These are phyloP conservation scores for Gaeumannomyces tritici DNA, from an alignment of 2,329 filamentous ascomycete genomes.

Conservation along the genomic window DNA sequence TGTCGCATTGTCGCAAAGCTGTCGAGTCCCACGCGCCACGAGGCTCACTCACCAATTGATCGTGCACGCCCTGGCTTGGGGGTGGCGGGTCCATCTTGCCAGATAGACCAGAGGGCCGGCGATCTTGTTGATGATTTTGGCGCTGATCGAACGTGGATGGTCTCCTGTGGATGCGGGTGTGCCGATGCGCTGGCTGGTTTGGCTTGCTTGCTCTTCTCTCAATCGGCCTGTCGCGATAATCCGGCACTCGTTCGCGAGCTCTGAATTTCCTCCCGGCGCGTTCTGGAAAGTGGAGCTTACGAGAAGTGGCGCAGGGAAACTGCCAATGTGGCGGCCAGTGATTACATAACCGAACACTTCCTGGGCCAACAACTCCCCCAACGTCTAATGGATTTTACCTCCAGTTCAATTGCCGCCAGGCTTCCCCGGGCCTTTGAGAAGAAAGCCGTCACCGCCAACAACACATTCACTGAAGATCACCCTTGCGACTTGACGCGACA, in stretches of 20 bases:
- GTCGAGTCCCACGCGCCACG: not conserved
- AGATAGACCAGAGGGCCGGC: not conserved
- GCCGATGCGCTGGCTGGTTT: not conserved
- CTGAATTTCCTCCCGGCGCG: not conserved
- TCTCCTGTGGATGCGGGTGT: not conserved
- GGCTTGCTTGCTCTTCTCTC: not conserved
- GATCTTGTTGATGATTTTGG: not conserved
- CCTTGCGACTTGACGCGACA: too few relatives aligned
- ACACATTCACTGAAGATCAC: too few relatives aligned
- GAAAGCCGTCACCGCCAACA: too few relatives aligned
- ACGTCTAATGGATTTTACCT: not conserved
- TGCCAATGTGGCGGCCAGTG: not conserved
- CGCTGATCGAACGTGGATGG: not conserved
- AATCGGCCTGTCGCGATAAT: not conserved
- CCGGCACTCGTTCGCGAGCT: not conserved
- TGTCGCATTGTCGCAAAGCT: not conserved
- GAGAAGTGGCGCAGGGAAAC: not conserved
- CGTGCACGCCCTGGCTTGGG: slow-evolving; percentile 4
- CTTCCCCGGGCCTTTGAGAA: too few relatives aligned
- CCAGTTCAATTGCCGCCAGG: too few relatives aligned
- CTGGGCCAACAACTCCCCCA: too few relatives aligned
- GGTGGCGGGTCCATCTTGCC: slow-evolving; percentile 2
- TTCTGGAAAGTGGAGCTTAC: not conserved
- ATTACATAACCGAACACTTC: too few relatives aligned
- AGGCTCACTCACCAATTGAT: not conserved